These are phyloP conservation scores for Penicillium janthinellum DNA, from an alignment of 2,329 filamentous ascomycete genomes.

Conservation along the genomic window DNA sequence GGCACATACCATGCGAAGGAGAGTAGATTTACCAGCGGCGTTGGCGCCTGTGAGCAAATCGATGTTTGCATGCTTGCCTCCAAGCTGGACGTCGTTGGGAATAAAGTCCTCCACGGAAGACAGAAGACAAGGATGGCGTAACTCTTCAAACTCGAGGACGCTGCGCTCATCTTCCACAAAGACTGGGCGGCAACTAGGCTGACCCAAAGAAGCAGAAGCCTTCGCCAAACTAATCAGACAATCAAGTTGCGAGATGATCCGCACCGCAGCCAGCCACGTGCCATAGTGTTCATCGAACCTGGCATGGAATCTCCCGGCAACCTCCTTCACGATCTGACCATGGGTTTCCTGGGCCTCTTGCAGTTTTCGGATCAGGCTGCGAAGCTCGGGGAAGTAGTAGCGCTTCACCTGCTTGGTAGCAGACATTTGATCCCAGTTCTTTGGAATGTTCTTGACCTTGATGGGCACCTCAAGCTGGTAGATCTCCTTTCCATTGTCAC, in stretches of 20 bases:
- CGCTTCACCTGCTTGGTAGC: conserved; percentile 86
- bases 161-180: conserved; percentile 85
- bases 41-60: conserved; percentile 93
- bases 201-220: conserved; percentile 78
- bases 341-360: conserved; percentile 96
- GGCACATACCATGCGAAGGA: conserved; percentile 80
- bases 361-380: conserved; percentile 77
- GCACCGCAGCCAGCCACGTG: conserved; percentile 85
- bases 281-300: conserved; percentile 87
- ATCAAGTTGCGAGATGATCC: conserved; percentile 87
- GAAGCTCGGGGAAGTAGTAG: conserved; percentile 87
- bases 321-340: conserved; percentile 84
- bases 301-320: conserved; percentile 77
- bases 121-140: conserved; percentile 93
- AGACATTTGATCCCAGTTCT: conserved; percentile 94
- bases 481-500: conserved; percentile 92
- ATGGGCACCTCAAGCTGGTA: conserved; percentile 90
- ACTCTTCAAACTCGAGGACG: conserved; percentile 85
- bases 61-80: conserved; percentile 79
- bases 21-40: conserved; percentile 94
- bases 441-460: conserved; percentile 80
- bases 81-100: conserved; percentile 87
- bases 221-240: conserved; percentile 92
- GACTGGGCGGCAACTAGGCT: conserved; percentile 83
- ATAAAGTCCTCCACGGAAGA: conserved; percentile 92